Evolutionary conservation across 805 yeast species (phyloP), one percentile per base, ranked within the genome.

Genomic region (Zygosaccharomyces bailii): DNA sequence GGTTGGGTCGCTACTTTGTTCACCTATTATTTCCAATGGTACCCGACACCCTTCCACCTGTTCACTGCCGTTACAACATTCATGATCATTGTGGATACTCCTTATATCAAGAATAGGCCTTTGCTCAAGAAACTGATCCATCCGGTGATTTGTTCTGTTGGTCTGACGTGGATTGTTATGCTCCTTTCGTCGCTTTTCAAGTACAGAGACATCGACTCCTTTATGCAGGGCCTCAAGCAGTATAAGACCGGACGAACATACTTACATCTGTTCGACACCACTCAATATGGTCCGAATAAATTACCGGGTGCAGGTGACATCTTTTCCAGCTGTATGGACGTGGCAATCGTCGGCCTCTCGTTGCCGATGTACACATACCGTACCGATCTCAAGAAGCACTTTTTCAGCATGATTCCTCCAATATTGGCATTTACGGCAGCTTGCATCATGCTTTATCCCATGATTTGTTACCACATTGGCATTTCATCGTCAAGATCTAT

Each of bases 271-370:
- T 82, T 84, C 60, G 74, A 74, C 52, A 51, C 40, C 13, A 44
- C 47, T 5, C 31, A 49, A 18, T 48, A 50, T 42, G 56, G 56
- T 16, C 54, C 56, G 43, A 52, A 59, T 3, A 58, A 63, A 16
- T 74, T 79, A 75, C 93, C 95, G 0, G 95, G 95, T 0, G 86
- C 90, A 10, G 95, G 95, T 2, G 95, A 86, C 57, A 69, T 86
- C 13, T 70, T 86, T 31, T 60, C 80, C 4, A 75, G 89, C 0
- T 61, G 85, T 52, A 81, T 86, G 84, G 93, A 85, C 55, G 74
- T 84, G 6, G 78, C 88, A 1, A 86, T 86, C 62, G 89, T 84
- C 1, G 77, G 91, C 1, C 69, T 86, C 34, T 76, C 90, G 17
- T 65, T 86, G 40, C 89, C 95, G 2, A 83, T 86, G 87, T 86